Percentiles rank a stretch among this genome's conserved stretches.
Conservation (phyloP, 192 early-diverging fungal species). For the Coemansia biformis region DNA sequence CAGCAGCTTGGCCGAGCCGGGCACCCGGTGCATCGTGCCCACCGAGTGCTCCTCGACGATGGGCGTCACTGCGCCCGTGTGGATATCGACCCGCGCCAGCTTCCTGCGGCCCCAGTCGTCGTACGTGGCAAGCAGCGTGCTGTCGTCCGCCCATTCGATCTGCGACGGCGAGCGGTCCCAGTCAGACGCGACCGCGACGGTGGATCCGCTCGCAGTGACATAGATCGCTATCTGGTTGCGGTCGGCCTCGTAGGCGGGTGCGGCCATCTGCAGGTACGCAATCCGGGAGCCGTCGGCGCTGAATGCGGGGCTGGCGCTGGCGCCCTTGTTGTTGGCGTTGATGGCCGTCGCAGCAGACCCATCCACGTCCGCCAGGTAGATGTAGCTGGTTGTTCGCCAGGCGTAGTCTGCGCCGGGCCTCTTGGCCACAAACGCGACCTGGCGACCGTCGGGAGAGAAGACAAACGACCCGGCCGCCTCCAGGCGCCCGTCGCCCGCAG, state of each 20-base stretch:
- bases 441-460: slow-evolving; percentile 60
- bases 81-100: slow-evolving; percentile 56
- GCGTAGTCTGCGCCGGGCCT: slow-evolving; percentile 57
- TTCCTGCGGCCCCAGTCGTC: slow-evolving; percentile 64
- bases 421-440: slow-evolving; percentile 69
- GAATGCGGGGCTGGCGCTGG: slow-evolving; percentile 59
- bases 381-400: slow-evolving; percentile 70
- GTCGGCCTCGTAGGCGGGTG: slow-evolving; percentile 70
- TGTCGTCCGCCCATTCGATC: slow-evolving; percentile 53
- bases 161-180: slow-evolving; percentile 62
- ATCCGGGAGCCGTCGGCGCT: slow-evolving; percentile 60
- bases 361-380: slow-evolving; percentile 59
- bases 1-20: slow-evolving; percentile 40
- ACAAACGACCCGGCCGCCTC: slow-evolving; percentile 57
- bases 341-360: slow-evolving; percentile 46
- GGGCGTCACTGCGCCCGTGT: slow-evolving; percentile 41
- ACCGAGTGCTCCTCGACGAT: slow-evolving; percentile 52
- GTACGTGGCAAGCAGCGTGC: slow-evolving; percentile 57
- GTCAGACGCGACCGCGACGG: slow-evolving; percentile 42
- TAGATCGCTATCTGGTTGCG: slow-evolving; percentile 65
- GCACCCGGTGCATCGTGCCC: slow-evolving; percentile 39
- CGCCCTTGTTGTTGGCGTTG: slow-evolving; percentile 52
- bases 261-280: slow-evolving; percentile 70
- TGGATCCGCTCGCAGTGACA: slow-evolving; percentile 35
- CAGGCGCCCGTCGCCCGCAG: slow-evolving; percentile 46